A percentile compares a stretch with the other conserved stretches of the same genome.
Evolutionary conservation across 2,329 filamentous ascomycete genomes (phyloP).

Genomic region (Kalmusia sp.): DNA sequence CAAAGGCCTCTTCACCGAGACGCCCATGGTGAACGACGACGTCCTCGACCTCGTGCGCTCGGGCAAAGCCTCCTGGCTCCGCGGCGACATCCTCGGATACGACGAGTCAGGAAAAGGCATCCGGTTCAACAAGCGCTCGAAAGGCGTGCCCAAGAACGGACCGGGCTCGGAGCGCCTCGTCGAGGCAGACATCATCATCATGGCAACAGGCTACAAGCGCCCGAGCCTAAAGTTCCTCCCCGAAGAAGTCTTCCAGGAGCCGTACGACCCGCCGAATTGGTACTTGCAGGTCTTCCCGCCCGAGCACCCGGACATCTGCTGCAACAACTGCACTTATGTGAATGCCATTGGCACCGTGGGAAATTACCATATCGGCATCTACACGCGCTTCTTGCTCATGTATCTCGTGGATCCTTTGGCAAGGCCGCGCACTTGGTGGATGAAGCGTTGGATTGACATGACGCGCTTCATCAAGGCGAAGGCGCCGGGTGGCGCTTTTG

Average conservation of each 20-base stretch:
- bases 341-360: slow-evolving; percentile 82
- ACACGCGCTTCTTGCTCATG: slow-evolving; percentile 85
- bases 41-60: slow-evolving; percentile 77
- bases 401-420: slow-evolving; percentile 82
- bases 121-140: slow-evolving; percentile 72
- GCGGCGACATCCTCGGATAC: slow-evolving; percentile 77
- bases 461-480: slow-evolving; percentile 73
- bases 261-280: slow-evolving; percentile 84
- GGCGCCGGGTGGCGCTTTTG: slow-evolving; percentile 75
- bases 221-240: slow-evolving; percentile 78
- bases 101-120: slow-evolving; percentile 70
- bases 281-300: slow-evolving; percentile 88
- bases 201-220: slow-evolving; percentile 83
- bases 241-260: slow-evolving; percentile 72
- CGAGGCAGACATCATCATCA: slow-evolving; percentile 77
- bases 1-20: slow-evolving; percentile 81
- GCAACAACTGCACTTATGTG: slow-evolving; percentile 85
- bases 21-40: slow-evolving; percentile 86
- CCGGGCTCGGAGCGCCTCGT: slow-evolving; percentile 72
- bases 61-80: slow-evolving; percentile 78
- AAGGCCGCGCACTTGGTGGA: slow-evolving; percentile 74
- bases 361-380: slow-evolving; percentile 90
- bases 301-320: slow-evolving; percentile 73
- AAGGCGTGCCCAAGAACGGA: slow-evolving; percentile 77
- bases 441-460: slow-evolving; percentile 88